Evolutionary conservation across 139 green algal genomes (phyloP).

Genomic region (Asterochloris sp.): DNA sequence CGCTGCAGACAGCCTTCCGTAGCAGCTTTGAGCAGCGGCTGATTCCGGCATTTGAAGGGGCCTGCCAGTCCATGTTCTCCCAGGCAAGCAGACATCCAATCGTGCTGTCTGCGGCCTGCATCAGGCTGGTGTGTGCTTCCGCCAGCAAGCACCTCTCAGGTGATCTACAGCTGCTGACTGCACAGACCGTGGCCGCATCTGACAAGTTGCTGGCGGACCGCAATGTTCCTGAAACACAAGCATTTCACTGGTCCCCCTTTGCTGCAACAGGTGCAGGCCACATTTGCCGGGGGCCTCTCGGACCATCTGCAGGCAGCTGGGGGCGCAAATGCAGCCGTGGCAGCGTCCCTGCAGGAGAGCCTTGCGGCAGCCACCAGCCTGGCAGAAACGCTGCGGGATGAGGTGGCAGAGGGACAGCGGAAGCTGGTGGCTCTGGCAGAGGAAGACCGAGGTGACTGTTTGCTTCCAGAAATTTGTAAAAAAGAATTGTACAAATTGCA

Average conservation of each 20-base stretch:
- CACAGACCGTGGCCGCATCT: background rate
- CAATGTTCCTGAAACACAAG: background rate
- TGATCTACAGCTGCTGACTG: background rate
- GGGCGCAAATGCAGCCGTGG: slow-evolving; percentile 18
- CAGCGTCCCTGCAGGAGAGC: slow-evolving; percentile 28
- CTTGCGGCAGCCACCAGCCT: slow-evolving; percentile 16
- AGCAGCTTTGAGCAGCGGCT: slow-evolving; percentile 46
- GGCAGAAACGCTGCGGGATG: slow-evolving; percentile 2
- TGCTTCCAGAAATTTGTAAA: background rate
- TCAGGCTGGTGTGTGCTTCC: background rate
- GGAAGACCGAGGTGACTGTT: background rate
- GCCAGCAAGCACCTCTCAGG: background rate
- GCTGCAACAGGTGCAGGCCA: slow-evolving; percentile 56
- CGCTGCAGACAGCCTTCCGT: slow-evolving; percentile 55
- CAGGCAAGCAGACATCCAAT: slow-evolving; percentile 21
- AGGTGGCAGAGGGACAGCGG: slow-evolving; percentile 36
- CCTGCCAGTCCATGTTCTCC: slow-evolving; percentile 52
- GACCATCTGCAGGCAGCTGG: slow-evolving; percentile 49
- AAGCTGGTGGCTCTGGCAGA: slow-evolving; percentile 38
- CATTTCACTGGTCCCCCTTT: background rate
- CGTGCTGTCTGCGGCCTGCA: background rate
- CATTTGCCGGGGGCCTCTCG: slow-evolving; percentile 56
- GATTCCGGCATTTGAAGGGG: slow-evolving; percentile 72
- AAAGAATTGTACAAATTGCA: background rate
- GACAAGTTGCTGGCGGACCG: background rate